phyloP scores from a whole-genome alignment of 1,284 basidiomycete genomes.

The Rhodotorula sp. region DNA sequence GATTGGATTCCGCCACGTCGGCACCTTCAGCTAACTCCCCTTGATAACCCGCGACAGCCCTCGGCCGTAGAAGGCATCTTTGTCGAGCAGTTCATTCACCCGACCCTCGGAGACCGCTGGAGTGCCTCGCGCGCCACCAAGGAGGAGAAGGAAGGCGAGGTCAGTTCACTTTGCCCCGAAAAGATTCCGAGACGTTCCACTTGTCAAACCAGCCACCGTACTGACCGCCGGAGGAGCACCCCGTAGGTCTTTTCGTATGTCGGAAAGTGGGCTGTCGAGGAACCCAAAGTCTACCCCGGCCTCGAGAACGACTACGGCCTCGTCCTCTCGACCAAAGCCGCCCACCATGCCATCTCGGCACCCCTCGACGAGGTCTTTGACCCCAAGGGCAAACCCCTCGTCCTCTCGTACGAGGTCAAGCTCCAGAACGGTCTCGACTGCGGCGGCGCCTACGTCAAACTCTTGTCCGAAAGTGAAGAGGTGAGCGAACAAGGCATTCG shows the following conservation, averaged over 20 bases:
- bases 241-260: slow-evolving; percentile 74
- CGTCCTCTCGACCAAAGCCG: slow-evolving; percentile 70
- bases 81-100: slow-evolving; percentile 93
- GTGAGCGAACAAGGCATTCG: slow-evolving; percentile 33
- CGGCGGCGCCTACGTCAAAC: slow-evolving; percentile 98
- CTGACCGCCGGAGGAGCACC: neutral
- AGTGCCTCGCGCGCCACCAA: slow-evolving; percentile 95
- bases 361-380: slow-evolving; percentile 75
- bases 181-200: slow-evolving; percentile 5
- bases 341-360: slow-evolving; percentile 96
- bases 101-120: slow-evolving; percentile 77
- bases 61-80: slow-evolving; percentile 86
- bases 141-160: slow-evolving; percentile 87
- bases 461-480: slow-evolving; percentile 60
- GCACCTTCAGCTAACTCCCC: neutral
- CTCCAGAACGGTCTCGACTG: slow-evolving; percentile 99
- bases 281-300: slow-evolving; percentile 66
- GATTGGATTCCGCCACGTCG: slow-evolving; percentile 3
- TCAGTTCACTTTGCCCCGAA: slow-evolving; percentile 60
- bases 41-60: slow-evolving; percentile 56
- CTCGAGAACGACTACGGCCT: slow-evolving; percentile 50
- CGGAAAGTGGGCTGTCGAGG: slow-evolving; percentile 95
- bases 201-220: neutral
- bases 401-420: slow-evolving; percentile 99
- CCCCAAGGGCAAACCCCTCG: slow-evolving; percentile 79